Base-by-base conservation (phyloP, 495 filamentous ascomycete genomes). In the Penicillium lividum region DNA sequence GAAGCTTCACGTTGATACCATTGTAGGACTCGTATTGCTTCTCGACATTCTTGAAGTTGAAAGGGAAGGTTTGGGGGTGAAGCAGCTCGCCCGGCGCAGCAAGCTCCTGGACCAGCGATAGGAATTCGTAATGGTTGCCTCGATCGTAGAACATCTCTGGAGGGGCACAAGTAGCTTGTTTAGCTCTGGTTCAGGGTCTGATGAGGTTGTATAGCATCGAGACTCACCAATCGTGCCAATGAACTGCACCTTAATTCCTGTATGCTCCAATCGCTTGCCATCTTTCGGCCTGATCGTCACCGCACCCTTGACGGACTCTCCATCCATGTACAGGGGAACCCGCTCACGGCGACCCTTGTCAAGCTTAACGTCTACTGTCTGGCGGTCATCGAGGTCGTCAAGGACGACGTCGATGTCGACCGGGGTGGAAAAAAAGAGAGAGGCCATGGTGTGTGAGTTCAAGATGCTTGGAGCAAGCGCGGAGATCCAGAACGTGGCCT, bases 1-100 rank as follows among this genome's bases (percentile, higher is more conserved):
- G 92, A 67, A 99, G 84, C 76, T 93, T 92, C 58, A 98, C 95
- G 71, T 99, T 99, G 83, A 99, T 99, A 67, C 94, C 94, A 76
- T 97, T 96, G 82, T 99, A 99, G 58, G 93, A 97, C 75, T 99
- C 94, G 80, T 99, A 99, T 72, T 96, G 92, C 80, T 99, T 99
- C 82, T 99, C 94, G 64, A 99, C 90, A 73, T 98, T 98, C 76
- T 98, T 99, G 84, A 99, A 99, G 78, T 97, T 96, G 85, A 99
- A 99, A 56, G 95, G 91, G 80, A 96, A 97, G 43, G 92, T 96
- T 77, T 98, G 95, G 34, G 94, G 95, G 76, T 99, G 94, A 63
- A 98, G 93, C 53, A 99, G 86, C 75, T 99, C 94, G 66, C 94
- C 95, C 2, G 94, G 94, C 22, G 92, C 92, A 9, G 94, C 94